Evolutionary conservation across 345 rosid species (phyloP).

Genomic region (Geranium brycei): DNA sequence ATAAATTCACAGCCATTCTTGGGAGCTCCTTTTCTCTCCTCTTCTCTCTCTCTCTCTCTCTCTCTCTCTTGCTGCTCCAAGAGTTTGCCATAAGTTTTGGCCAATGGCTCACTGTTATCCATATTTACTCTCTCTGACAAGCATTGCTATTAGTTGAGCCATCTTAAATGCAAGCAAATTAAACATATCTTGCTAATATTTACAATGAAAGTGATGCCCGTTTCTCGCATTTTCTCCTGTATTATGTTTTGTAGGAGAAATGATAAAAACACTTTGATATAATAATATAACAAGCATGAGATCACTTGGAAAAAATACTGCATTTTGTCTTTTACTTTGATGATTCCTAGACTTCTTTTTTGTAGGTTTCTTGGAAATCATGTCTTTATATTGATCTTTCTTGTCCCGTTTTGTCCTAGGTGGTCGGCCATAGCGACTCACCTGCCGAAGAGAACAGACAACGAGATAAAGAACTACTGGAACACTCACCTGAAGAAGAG

Average conservation of each 20-base stretch:
- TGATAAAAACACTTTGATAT: too few relatives aligned
- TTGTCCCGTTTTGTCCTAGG: slow-evolving; percentile 23
- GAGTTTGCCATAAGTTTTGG: background rate
- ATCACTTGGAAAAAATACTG: too few relatives aligned
- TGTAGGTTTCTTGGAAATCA: too few relatives aligned
- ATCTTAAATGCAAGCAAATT: too few relatives aligned
- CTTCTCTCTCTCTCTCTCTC: background rate
- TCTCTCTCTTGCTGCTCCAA: background rate
- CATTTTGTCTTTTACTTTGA: too few relatives aligned
- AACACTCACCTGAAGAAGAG: slow-evolving; percentile 67
- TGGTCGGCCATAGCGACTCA: slow-evolving; percentile 83
- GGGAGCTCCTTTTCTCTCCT: background rate
- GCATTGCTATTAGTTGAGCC: too few relatives aligned
- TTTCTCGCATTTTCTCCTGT: slow-evolving; percentile 4
- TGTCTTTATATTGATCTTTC: background rate
- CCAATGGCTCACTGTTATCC: background rate
- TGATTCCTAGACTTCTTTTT: too few relatives aligned
- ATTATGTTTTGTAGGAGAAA: slow-evolving; percentile 3
- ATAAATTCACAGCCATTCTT: background rate
- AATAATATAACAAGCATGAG: too few relatives aligned
- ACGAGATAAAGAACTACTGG: slow-evolving; percentile 74
- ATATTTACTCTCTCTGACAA: too few relatives aligned
- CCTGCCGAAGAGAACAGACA: slow-evolving; percentile 65
- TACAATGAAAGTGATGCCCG: too few relatives aligned
- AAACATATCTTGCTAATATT: too few relatives aligned